These are phyloP conservation scores for Serendipita indica DNA, from an alignment of 768 basidiomycete species.

Conservation along the genomic window DNA sequence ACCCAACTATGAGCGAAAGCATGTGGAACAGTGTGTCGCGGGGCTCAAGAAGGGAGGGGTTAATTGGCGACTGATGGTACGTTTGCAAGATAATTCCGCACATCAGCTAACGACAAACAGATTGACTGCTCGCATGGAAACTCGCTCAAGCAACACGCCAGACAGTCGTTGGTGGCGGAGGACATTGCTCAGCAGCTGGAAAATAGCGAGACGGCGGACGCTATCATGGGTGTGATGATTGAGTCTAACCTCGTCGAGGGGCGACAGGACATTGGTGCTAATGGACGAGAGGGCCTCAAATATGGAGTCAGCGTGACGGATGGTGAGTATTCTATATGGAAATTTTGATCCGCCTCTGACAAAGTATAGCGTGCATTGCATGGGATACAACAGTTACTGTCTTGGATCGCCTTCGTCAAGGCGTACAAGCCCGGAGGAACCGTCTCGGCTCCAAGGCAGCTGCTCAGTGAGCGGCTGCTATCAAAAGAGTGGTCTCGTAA, in stretches of 20 bases:
- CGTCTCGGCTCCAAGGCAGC: too few relatives aligned
- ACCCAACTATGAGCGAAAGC: constrained; percentile 70
- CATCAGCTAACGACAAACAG: constrained; percentile 28
- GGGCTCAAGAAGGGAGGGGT: constrained; percentile 71
- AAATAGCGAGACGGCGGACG: constrained; percentile 47
- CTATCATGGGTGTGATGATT: constrained; percentile 90
- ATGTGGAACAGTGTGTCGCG: constrained; percentile 56
- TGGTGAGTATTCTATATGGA: constrained; percentile 22
- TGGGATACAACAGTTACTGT: constrained; percentile 78
- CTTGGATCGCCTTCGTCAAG: constrained; percentile 74
- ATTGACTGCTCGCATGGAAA: constrained; percentile 98
- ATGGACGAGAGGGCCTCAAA: constrained; percentile 54
- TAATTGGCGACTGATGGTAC: constrained; percentile 73
- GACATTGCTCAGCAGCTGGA: constrained; percentile 70
- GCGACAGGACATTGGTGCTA: constrained; percentile 64
- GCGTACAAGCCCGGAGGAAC: constrained; percentile 56
- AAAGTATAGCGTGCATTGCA: constrained; percentile 51
- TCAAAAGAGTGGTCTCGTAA: too few relatives aligned
- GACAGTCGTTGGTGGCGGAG: constrained; percentile 77
- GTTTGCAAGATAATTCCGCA: constrained; percentile 15
- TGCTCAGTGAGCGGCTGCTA: too few relatives aligned
- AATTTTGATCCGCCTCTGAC: constrained; percentile 11
- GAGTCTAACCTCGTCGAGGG: constrained; percentile 75
- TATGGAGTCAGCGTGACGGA: constrained; percentile 84
- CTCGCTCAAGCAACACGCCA: constrained; percentile 78